Percentiles rank a stretch among this genome's conserved stretches.
These are phyloP conservation scores for Sporothrix luriei DNA, from an alignment of 2,329 filamentous ascomycete species.

Conservation along the genomic window DNA sequence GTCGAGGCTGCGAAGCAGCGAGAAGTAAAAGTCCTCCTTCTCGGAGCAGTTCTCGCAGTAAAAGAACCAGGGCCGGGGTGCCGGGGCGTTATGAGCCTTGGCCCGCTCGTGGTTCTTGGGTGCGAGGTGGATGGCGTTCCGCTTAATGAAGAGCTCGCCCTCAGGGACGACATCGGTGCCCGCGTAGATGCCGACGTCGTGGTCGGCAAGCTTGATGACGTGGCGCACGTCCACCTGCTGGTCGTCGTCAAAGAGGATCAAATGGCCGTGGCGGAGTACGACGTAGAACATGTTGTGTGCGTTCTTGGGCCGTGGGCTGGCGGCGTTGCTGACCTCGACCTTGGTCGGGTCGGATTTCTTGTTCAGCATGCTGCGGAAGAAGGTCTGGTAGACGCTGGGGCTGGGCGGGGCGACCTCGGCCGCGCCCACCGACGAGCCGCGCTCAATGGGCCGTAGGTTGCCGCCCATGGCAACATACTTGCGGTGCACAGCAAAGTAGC, in stretches of 20 bases:
- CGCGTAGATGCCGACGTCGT: conserved; percentile 81
- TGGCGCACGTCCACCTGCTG: conserved; percentile 95
- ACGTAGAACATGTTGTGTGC: conserved; percentile 92
- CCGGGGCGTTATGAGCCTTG: conserved; percentile 55
- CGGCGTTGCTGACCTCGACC: conserved; percentile 52
- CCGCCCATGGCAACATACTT: conserved; percentile 91
- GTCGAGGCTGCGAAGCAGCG: conserved; percentile 81
- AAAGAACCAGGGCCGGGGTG: conserved; percentile 83
- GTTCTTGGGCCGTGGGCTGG: conserved; percentile 60
- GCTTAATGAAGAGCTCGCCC: conserved; percentile 92
- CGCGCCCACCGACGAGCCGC: conserved; percentile 71
- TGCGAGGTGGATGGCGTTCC: conserved; percentile 83
- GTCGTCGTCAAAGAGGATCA: conserved; percentile 97
- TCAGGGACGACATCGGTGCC: conserved; percentile 75
- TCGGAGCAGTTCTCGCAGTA: conserved; percentile 95
- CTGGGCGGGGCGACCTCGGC: conserved; percentile 75
- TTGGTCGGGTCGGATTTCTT: conserved; percentile 59
- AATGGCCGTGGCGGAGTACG: conserved; percentile 86
- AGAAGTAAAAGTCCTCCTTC: conserved; percentile 98
- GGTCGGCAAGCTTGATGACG: conserved; percentile 88
- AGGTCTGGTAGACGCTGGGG: conserved; percentile 94
- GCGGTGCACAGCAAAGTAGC: conserved; percentile 92
- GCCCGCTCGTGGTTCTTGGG: conserved; percentile 57
- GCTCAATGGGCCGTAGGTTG: conserved; percentile 89
- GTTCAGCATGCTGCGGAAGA: conserved; percentile 96